phyloP scores from a whole-genome alignment of 2,329 filamentous ascomycete genomes.

The Ophiostoma himal-ulmi region DNA sequence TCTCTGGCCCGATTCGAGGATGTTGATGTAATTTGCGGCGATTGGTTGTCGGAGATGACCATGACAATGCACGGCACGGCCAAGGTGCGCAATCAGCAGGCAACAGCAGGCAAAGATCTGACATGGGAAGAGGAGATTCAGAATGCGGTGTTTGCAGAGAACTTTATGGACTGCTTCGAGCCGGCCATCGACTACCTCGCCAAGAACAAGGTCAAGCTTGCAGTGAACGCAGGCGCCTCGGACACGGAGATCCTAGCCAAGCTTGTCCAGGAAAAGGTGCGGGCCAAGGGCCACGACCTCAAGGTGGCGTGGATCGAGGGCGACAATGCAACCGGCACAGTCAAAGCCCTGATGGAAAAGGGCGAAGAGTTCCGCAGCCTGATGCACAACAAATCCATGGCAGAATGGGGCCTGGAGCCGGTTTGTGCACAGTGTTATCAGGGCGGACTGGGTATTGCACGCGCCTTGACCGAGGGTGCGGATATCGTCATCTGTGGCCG shows the following conservation, averaged over 20 bases:
- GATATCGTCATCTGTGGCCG: constrained; percentile 38
- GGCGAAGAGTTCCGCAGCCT: not conserved
- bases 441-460: constrained; percentile 38
- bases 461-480: constrained; percentile 33
- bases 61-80: not conserved
- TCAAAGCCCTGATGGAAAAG: constrained; percentile 22
- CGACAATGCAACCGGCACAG: constrained; percentile 30
- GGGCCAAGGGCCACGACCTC: constrained; percentile 27
- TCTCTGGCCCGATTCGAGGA: not conserved
- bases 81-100: not conserved
- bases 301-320: constrained; percentile 34
- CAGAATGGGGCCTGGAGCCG: not conserved
- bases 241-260: constrained; percentile 28
- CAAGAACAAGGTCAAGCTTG: constrained; percentile 30
- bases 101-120: not conserved
- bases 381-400: not conserved
- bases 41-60: not conserved
- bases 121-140: constrained; percentile 26
- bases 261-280: constrained; percentile 24
- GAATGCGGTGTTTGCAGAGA: constrained; percentile 29
- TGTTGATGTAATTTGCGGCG: not conserved
- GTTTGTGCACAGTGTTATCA: constrained; percentile 38
- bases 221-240: constrained; percentile 34
- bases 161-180: constrained; percentile 33
- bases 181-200: constrained; percentile 31